Conservation (phyloP, 305 asterid species). For the Andrographis paniculata region DNA sequence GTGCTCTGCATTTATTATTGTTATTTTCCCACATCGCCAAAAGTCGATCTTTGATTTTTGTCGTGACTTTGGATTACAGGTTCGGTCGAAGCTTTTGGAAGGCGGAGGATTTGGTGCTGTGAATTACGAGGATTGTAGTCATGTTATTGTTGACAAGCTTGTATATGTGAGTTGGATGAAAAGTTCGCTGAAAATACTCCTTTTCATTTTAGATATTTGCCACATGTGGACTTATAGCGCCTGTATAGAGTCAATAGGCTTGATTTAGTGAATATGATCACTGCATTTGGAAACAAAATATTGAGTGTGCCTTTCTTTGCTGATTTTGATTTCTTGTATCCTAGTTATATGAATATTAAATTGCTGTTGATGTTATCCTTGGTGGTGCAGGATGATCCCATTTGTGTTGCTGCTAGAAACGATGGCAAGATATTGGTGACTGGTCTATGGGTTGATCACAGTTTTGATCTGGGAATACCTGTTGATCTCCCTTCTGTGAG, state of each 20-base stretch:
- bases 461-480: conserved; percentile 52
- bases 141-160: conserved; percentile 58
- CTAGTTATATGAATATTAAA: background rate
- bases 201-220: background rate
- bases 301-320: background rate
- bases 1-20: background rate
- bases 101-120: conserved; percentile 68
- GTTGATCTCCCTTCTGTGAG: conserved; percentile 49
- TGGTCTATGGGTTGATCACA: conserved; percentile 75
- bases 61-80: conserved; percentile 24
- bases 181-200: conserved; percentile 3
- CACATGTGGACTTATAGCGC: background rate
- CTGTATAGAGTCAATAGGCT: background rate
- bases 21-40: background rate
- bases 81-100: conserved; percentile 47
- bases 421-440: conserved; percentile 67
- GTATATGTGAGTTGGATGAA: conserved; percentile 42
- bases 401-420: conserved; percentile 60
- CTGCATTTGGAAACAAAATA: background rate
- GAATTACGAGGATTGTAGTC: conserved; percentile 55
- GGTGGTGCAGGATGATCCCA: conserved; percentile 60
- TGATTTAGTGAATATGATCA: background rate
- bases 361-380: conserved; percentile 3
- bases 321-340: background rate
- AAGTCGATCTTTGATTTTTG: background rate